Evolutionary conservation across 2,329 filamentous ascomycete genomes (phyloP).

Genomic region (Cladosporium phlei): DNA sequence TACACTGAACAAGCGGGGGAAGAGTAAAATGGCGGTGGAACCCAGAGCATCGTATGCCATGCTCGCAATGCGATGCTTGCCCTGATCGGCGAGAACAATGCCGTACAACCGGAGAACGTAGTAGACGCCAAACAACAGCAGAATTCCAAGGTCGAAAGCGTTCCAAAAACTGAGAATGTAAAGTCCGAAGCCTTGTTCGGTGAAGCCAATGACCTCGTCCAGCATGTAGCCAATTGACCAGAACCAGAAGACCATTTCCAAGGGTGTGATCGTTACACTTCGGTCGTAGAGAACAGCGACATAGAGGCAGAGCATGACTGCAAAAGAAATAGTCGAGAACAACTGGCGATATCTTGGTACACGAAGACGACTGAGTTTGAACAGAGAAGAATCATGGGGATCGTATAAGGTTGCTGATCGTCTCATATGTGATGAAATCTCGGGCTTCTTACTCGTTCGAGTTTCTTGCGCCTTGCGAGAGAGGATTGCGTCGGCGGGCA

Average conservation of each 20-base stretch:
- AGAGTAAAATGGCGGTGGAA: constrained; percentile 80
- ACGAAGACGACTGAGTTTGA: constrained; percentile 84
- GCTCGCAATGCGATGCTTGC: constrained; percentile 65
- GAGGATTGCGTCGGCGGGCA: constrained; percentile 29
- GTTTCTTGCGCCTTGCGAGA: constrained; percentile 26
- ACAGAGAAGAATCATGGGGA: constrained; percentile 79
- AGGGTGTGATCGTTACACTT: constrained; percentile 71
- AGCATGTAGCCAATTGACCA: constrained; percentile 98
- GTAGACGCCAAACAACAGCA: constrained; percentile 80
- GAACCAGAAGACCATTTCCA: constrained; percentile 93
- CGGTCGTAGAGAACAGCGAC: constrained; percentile 73
- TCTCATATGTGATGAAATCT: constrained; percentile 42
- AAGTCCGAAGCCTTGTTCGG: constrained; percentile 90
- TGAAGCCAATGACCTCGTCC: constrained; percentile 92
- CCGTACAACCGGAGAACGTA: constrained; percentile 86
- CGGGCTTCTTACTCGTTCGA: constrained; percentile 17
- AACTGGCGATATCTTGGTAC: constrained; percentile 90
- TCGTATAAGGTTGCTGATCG: constrained; percentile 85
- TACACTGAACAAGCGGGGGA: constrained; percentile 86
- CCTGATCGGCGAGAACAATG: constrained; percentile 71
- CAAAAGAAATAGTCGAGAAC: constrained; percentile 81
- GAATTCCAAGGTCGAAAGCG: constrained; percentile 84
- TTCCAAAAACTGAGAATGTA: constrained; percentile 99
- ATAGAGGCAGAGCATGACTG: constrained; percentile 78
- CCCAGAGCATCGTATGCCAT: constrained; percentile 93